Evolutionary conservation across 768 basidiomycete genomes (phyloP).

Genomic region (Lactarius evosmus): DNA sequence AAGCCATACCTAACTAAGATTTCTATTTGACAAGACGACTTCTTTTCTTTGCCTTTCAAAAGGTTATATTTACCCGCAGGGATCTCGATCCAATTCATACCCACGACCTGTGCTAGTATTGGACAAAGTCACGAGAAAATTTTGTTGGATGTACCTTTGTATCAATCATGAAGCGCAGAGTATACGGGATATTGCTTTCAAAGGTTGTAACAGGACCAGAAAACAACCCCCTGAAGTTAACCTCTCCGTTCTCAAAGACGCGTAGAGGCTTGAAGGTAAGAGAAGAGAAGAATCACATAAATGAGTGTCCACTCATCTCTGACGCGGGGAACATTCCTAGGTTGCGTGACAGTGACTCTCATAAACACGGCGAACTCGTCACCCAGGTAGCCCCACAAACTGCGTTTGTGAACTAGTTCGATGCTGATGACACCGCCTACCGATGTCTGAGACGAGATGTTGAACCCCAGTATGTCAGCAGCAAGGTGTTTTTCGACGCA

Average conservation of each 20-base stretch:
- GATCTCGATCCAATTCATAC: constrained; percentile 99
- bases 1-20: constrained; percentile 61
- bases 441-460: constrained; percentile 7
- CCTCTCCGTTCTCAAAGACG: constrained; percentile 54
- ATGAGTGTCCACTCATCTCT: constrained; percentile 70
- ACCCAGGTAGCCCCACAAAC: constrained; percentile 86
- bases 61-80: constrained; percentile 78
- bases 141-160: constrained; percentile 57
- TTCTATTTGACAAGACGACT: constrained; percentile 88
- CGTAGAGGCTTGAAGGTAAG: constrained; percentile 35
- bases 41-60: constrained; percentile 51
- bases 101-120: constrained; percentile 62
- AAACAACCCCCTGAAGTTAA: constrained; percentile 47
- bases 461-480: not conserved
- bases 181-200: constrained; percentile 93
- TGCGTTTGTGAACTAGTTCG: constrained; percentile 62
- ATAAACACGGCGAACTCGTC: constrained; percentile 78
- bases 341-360: constrained; percentile 74
- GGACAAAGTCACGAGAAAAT: not conserved
- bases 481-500: constrained; percentile 37
- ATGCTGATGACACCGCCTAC: constrained; percentile 45
- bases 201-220: constrained; percentile 59
- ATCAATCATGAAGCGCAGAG: constrained; percentile 96
- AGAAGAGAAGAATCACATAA: constrained; percentile 4
- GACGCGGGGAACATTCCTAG: constrained; percentile 77